Percentiles rank a stretch among this genome's conserved stretches.
These are phyloP conservation scores for Anthracocystis walkeri DNA, from an alignment of 1,284 basidiomycete species.

Conservation along the genomic window DNA sequence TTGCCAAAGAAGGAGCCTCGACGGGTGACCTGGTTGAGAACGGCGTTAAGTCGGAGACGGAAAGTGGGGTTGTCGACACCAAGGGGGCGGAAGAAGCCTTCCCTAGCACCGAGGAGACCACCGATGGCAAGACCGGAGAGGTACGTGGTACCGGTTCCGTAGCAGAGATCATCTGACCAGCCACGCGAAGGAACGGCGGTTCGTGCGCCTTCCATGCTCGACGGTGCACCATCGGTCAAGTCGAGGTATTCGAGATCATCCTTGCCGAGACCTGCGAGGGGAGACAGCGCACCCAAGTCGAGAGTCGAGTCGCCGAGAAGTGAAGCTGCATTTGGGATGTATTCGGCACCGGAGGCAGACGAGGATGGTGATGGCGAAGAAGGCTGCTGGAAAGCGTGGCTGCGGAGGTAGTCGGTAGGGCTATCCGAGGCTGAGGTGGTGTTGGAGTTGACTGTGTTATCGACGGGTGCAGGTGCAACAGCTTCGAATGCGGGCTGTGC, in stretches of 20 bases:
- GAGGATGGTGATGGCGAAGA: slow-evolving; percentile 32
- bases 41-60: slow-evolving; percentile 93
- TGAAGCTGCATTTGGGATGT: slow-evolving; percentile 91
- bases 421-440: slow-evolving; percentile 30
- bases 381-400: slow-evolving; percentile 49
- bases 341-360: slow-evolving; percentile 72
- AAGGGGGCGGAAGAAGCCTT: slow-evolving; percentile 87
- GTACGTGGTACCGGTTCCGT: slow-evolving; percentile 99
- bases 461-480: slow-evolving; percentile 37
- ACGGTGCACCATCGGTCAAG: slow-evolving; percentile 65
- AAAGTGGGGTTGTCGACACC: slow-evolving; percentile 71
- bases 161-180: slow-evolving; percentile 99
- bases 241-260: slow-evolving; percentile 69
- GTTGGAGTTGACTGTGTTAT: slow-evolving; percentile 14
- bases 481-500: slow-evolving; percentile 43
- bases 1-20: slow-evolving; percentile 98
- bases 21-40: slow-evolving; percentile 95
- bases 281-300: slow-evolving; percentile 84
- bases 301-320: slow-evolving; percentile 84
- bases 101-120: slow-evolving; percentile 93
- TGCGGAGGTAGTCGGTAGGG: slow-evolving; percentile 54
- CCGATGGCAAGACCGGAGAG: slow-evolving; percentile 93
- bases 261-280: slow-evolving; percentile 62
- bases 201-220: slow-evolving; percentile 65
- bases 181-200: slow-evolving; percentile 75